Evolutionary conservation across 169 alveolate species (phyloP), one percentile per base, ranked within the genome.

Genomic region (Fabrea salina): DNA sequence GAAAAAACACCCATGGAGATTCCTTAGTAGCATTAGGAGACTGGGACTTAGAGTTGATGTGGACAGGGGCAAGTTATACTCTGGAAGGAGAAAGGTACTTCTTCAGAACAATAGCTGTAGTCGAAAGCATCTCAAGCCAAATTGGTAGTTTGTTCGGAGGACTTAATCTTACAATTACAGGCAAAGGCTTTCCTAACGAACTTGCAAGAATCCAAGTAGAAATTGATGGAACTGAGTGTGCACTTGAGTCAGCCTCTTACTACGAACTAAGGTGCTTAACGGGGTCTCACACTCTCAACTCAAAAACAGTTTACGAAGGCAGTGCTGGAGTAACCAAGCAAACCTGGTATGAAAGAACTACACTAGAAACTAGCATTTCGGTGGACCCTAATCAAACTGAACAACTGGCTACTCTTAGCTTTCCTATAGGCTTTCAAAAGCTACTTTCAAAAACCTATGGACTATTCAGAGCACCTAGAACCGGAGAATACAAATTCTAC

Each of bases 141-240:
- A n/a, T n/a, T 7, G 79, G 51, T 30, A 70, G 79, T 50, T 22
- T 35, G 16, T 22, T 32, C 16, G 79, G 79, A 3, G 67, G 67
- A 25, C 66, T 43, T 22, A 47, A 41, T 19, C 35, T 70, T 22
- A 37, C 5, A 47, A 70, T 70, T 13, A 70, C n/a, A 27, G 79
- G 79, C n/a, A 50, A 25, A 47, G 79, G 67, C 2, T 70, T 70
- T 50, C 64, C 59, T 27, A n/a, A n/a, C n/a, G 37, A 43, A 5
- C 30, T n/a, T 22, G 25, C 41, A 4, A 13, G 49, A 25, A 50
- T 50, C 5, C 13, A 7, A 6, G 68, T 70, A 43, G 39, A 25
- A 25, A 37, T 37, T 25, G 61, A 25, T 7, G 79, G 79, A 44
- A 13, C 27, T n/a, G 25, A 41, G 4, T 70, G 79, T 39, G 49